phyloP scores from a whole-genome alignment of 1,139 yeast species.

The Yamadazyma atmosphaerica region DNA sequence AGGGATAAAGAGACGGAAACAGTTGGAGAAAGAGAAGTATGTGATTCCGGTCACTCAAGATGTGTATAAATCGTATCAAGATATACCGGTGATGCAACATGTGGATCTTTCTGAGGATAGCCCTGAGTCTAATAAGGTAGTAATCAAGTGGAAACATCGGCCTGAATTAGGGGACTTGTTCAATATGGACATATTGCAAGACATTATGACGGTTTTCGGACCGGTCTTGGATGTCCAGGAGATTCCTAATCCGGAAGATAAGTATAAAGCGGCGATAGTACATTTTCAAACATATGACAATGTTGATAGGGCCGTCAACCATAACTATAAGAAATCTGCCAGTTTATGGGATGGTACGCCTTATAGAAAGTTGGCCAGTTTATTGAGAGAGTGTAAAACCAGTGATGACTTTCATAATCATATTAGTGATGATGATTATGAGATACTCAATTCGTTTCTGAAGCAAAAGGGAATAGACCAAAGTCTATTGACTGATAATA shows the following conservation, averaged over 20 bases:
- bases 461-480: slow-evolving; percentile 1
- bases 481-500: slow-evolving; percentile 12
- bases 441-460: neutral
- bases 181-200: slow-evolving; percentile 29
- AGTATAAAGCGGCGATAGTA: slow-evolving; percentile 42
- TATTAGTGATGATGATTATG: neutral
- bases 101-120: slow-evolving; percentile 6
- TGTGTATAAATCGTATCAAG: slow-evolving; percentile 22
- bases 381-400: slow-evolving; percentile 35
- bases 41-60: neutral
- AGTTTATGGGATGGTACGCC: slow-evolving; percentile 48
- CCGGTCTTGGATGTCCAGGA: slow-evolving; percentile 22
- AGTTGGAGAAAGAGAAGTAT: slow-evolving; percentile 17
- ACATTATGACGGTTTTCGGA: slow-evolving; percentile 52
- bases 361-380: slow-evolving; percentile 48
- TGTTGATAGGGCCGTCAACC: slow-evolving; percentile 35
- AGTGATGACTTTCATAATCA: neutral
- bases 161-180: slow-evolving; percentile 34
- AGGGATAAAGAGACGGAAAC: slow-evolving; percentile 28
- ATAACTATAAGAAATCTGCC: slow-evolving; percentile 44
- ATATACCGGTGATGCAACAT: slow-evolving; percentile 15
- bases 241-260: slow-evolving; percentile 15
- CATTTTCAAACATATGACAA: slow-evolving; percentile 24
- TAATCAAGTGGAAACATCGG: slow-evolving; percentile 47
- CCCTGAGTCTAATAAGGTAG: slow-evolving; percentile 12